Base-by-base conservation (phyloP, 768 basidiomycete genomes). In the Suillus hirtellus region DNA sequence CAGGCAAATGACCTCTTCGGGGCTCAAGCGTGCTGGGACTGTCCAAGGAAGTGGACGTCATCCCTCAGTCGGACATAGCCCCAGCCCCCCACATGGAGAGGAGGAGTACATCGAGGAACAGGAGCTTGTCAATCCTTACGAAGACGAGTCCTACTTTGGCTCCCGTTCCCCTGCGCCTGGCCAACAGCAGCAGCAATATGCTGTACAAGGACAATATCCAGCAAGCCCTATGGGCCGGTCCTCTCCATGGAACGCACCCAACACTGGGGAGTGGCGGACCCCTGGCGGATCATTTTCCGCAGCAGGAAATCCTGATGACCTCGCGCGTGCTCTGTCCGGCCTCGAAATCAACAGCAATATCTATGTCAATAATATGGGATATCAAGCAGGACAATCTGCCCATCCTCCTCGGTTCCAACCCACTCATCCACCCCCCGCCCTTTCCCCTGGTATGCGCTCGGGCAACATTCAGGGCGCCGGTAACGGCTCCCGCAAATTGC, bases 1-100 rank as follows among this genome's bases (percentile, higher is more conserved):
- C 35, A 82, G 86, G 60, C 79, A 79, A 54, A 84, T 86, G 70
- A 75, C 79, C 14, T 69, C 79, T 37, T 70, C 82, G 17, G 82
- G 84, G 46, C 82, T 93, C 64, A 90, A 86, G 72, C 88, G 92
- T 63, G 85, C 90, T 31, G 92, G 90, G 27, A 93, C 92, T 12
- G 76, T 93, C 12, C 74, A 74, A 43, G 75, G 75, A 47, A 83
- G 86, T 1, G 80, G 85, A 6, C 76, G 79, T 49, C 73, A 75
- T 38, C 65, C 65, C 27, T 0, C 67, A 40, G 71, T 69, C 15
- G 70, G 75, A 40, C 79, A 79, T 54, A 77, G 79, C 37, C 80
- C 80, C 3, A 81, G 79, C 63, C 79, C 82, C 9, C 78, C 82
- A 54, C 78, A 84, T 54, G 84, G 84, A 4, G 86, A 88, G 59